Percentiles rank a stretch among this genome's conserved stretches.
phyloP scores from a whole-genome alignment of 2,329 filamentous ascomycete species.

The Phyllosticta capitalensis region DNA sequence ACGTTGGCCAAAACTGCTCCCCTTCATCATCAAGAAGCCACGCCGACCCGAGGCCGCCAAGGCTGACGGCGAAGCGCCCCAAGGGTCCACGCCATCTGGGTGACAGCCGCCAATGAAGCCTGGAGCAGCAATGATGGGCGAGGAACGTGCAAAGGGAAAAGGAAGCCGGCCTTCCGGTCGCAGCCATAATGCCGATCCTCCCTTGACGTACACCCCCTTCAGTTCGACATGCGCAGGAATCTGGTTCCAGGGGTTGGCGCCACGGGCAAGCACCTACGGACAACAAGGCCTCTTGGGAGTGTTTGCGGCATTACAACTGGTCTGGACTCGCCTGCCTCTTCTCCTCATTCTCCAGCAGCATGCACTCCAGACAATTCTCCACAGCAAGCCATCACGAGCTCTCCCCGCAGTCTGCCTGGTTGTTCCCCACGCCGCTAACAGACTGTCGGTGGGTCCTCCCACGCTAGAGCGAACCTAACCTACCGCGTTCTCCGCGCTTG shows the following conservation, averaged over 20 bases:
- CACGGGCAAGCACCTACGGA: background rate
- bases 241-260: background rate
- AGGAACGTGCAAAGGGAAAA: background rate
- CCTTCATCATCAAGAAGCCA: background rate
- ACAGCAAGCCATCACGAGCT: background rate
- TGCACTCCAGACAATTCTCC: background rate
- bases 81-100: background rate
- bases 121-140: background rate
- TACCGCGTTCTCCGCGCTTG: background rate
- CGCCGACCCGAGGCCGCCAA: background rate
- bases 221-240: background rate
- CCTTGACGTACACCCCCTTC: background rate
- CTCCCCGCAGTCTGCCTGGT: background rate
- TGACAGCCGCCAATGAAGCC: background rate
- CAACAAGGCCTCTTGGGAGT: background rate
- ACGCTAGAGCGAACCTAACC: background rate
- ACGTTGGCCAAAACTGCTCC: background rate
- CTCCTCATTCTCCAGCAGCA: background rate
- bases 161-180: background rate
- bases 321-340: background rate
- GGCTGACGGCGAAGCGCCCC: background rate
- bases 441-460: background rate
- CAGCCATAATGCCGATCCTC: background rate
- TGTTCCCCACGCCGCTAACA: background rate
- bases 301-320: background rate